Percentiles rank a stretch among this genome's conserved stretches.
These are phyloP conservation scores for Colletotrichum abscissum DNA, from an alignment of 2,329 filamentous ascomycete species.

Conservation along the genomic window DNA sequence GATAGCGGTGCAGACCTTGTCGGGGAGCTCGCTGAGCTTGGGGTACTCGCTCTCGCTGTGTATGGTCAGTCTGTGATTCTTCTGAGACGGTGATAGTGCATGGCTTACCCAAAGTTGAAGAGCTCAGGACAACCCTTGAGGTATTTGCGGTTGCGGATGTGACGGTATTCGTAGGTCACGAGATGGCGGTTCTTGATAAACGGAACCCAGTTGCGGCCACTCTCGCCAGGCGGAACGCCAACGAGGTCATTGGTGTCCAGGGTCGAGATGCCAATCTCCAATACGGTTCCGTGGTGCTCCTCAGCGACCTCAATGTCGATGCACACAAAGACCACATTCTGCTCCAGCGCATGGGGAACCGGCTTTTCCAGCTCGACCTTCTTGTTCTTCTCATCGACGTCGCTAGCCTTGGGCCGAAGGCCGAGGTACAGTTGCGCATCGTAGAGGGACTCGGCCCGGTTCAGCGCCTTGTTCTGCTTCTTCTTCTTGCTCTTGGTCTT, in stretches of 20 bases:
- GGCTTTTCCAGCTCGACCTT: slow-evolving; percentile 10
- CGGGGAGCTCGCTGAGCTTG: slow-evolving; percentile 44
- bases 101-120: slow-evolving; percentile 79
- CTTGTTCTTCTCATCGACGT: slow-evolving; percentile 1
- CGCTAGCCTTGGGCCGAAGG: slow-evolving; percentile 19
- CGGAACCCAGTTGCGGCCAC: slow-evolving; percentile 74
- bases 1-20: slow-evolving; percentile 51
- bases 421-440: slow-evolving; percentile 34
- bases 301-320: slow-evolving; percentile 90
- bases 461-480: slow-evolving; percentile 21
- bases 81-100: neutral
- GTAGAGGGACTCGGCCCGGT: slow-evolving; percentile 19
- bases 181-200: slow-evolving; percentile 80
- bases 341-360: slow-evolving; percentile 7
- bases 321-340: slow-evolving; percentile 71
- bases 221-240: slow-evolving; percentile 66
- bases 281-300: slow-evolving; percentile 71
- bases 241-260: slow-evolving; percentile 75
- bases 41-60: slow-evolving; percentile 56
- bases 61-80: slow-evolving; percentile 3
- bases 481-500: slow-evolving; percentile 32
- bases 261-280: slow-evolving; percentile 86
- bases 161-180: slow-evolving; percentile 75
- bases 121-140: slow-evolving; percentile 78
- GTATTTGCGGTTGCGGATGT: slow-evolving; percentile 75